These are phyloP conservation scores for Talaromyces sp. DNA, from an alignment of 2,329 filamentous ascomycete species.

Conservation along the genomic window DNA sequence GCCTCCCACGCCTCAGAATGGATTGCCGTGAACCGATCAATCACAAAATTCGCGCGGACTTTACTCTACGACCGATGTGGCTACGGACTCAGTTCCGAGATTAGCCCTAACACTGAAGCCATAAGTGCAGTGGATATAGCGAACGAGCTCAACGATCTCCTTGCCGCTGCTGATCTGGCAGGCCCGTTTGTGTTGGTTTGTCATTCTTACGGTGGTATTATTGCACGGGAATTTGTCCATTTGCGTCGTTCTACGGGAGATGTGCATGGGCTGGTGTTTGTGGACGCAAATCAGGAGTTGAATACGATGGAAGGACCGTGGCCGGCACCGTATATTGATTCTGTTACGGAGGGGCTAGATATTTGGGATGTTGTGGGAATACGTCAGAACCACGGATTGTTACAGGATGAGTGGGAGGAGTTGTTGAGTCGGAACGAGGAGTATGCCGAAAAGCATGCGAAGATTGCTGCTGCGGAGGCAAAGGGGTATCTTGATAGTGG, in stretches of 20 bases:
- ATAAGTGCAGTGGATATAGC: constrained; percentile 24
- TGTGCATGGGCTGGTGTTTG: constrained; percentile 22
- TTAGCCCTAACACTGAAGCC: not conserved
- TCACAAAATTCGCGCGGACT: constrained; percentile 24
- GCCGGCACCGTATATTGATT: constrained; percentile 6
- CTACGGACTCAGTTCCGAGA: constrained; percentile 24
- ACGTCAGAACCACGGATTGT: constrained; percentile 1
- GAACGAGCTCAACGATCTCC: constrained; percentile 23
- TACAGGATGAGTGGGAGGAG: constrained; percentile 22
- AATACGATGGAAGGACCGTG: constrained; percentile 15
- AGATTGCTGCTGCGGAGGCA: constrained; percentile 19
- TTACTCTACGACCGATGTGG: constrained; percentile 29
- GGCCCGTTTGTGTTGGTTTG: constrained; percentile 23
- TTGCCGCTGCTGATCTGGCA: constrained; percentile 17
- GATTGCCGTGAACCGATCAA: constrained; percentile 25
- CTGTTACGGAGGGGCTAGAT: not conserved
- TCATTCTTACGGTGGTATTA: constrained; percentile 25
- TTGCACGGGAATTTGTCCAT: constrained; percentile 23
- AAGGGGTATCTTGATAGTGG: constrained; percentile 18
- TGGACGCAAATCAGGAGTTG: constrained; percentile 24
- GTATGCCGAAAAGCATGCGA: constrained; percentile 20
- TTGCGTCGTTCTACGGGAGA: constrained; percentile 10
- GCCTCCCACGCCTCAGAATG: constrained; percentile 27
- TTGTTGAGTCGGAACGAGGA: constrained; percentile 18
- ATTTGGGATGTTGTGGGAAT: not conserved